Evolutionary conservation across 176 grass and related monocot species (phyloP).

Genomic region (Rhynchospora breviuscula): DNA sequence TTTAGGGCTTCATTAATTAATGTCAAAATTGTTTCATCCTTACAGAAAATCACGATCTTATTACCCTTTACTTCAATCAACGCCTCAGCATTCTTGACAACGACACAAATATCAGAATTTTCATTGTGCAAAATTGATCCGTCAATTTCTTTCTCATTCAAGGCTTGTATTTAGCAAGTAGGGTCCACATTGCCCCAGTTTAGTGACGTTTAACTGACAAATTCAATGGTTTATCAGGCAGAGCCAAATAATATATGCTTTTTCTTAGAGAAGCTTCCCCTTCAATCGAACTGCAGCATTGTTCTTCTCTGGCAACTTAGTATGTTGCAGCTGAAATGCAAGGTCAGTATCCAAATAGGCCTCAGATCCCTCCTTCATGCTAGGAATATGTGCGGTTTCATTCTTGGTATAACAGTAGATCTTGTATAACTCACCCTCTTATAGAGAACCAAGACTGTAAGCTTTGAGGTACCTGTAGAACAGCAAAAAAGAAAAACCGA

Average conservation of each 20-base stretch:
- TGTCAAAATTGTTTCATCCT: constrained; percentile 30
- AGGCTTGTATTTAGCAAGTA: constrained; percentile 13
- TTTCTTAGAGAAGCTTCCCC: constrained; percentile 52
- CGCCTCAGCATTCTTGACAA: constrained; percentile 38
- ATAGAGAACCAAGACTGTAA: constrained; percentile 26
- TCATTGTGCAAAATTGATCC: constrained; percentile 32
- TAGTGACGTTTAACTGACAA: constrained; percentile 33
- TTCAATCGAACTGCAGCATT: constrained; percentile 61
- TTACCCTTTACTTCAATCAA: constrained; percentile 33
- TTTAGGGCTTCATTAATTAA: constrained; percentile 46
- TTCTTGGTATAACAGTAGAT: constrained; percentile 60
- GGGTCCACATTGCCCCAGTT: constrained; percentile 49
- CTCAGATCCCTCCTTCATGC: constrained; percentile 39
- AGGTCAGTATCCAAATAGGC: constrained; percentile 36
- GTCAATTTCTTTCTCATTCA: constrained; percentile 46
- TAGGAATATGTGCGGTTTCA: constrained; percentile 35
- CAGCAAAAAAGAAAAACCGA: neutral
- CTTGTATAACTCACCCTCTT: constrained; percentile 33
- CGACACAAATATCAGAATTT: constrained; percentile 17
- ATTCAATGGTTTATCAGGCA: constrained; percentile 11
- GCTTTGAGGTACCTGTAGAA: constrained; percentile 59
- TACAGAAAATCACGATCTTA: constrained; percentile 42
- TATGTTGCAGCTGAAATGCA: constrained; percentile 48
- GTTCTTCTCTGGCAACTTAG: constrained; percentile 32
- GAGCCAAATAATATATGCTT: constrained; percentile 47